Base-by-base conservation (phyloP, 73 alveolate species). In the Strombidium stylifer region DNA sequence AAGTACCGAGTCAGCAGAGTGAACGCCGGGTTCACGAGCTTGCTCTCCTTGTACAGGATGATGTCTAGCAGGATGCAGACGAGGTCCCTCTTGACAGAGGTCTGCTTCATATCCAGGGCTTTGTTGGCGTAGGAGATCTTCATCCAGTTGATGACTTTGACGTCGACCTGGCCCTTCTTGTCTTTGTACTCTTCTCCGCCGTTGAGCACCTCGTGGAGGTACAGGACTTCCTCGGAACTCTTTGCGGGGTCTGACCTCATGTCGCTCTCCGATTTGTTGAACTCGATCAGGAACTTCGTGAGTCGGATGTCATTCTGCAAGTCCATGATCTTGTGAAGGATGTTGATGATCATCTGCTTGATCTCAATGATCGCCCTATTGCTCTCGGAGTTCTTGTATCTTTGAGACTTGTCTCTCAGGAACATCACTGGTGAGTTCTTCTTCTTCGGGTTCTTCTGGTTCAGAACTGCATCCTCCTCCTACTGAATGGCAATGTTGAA, bases 1-100 rank as follows among this genome's bases (percentile, higher is more conserved):
- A 69, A 69, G 72, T 52, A 69, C 27, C 41, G 52, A 3, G 53
- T 61, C 1, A 69, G 67, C 42, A 69, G 54, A 3, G 28, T 39
- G 47, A 69, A 69, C 1, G 82, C 61, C 30, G 15, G 36, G 37
- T 41, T 69, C 4, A 69, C 72, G 0, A 69, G 40, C 36, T 53
- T 54, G 2, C 4, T n/a, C 18, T 69, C 26, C 20, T 69, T 55
- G 39, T 69, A 69, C 2, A 69, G 53, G 27, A 69, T 37, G 7
- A 69, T 27, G 42, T 69, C 82, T 2, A 69, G 61, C 31, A 69
- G 35, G 3, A 69, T 53, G 54, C 82, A 69, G n/a, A 69, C 72
- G 47, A 69, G 53, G 36, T 69, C 82, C 15, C 81, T 25, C 16
- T 61, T 65, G 10, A 10, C 42, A 19, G 82, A 69, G 24, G 53